A percentile compares a stretch with the other conserved stretches of the same genome.
phyloP scores from a whole-genome alignment of 352 stramenopile species.

The Blastocystis hominis region DNA sequence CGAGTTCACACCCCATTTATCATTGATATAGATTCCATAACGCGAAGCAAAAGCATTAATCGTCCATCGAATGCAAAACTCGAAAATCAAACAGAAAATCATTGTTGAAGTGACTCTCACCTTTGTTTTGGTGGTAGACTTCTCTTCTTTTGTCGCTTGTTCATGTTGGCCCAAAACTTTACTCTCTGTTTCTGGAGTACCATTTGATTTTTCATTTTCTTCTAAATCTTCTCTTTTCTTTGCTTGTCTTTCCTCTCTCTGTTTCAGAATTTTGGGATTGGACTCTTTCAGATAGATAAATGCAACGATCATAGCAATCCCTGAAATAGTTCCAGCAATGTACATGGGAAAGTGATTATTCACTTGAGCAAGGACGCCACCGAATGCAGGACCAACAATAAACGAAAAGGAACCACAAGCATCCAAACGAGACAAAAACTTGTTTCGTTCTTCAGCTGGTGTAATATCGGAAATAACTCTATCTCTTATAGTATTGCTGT shows the following conservation, averaged over 20 bases:
- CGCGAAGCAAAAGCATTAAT: background rate
- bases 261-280: background rate
- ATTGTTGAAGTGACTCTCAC: background rate
- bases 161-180: background rate
- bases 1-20: background rate
- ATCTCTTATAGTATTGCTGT: background rate
- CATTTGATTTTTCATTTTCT: too few species aligned
- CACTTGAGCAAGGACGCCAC: conserved; percentile 10
- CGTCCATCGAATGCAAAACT: conserved; percentile 5
- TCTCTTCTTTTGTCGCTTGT: background rate
- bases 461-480: conserved; percentile 23
- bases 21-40: background rate
- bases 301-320: background rate
- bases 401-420: background rate
- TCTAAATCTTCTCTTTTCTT: background rate
- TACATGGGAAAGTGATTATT: conserved; percentile 16
- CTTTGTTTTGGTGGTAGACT: background rate
- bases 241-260: background rate
- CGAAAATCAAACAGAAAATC: background rate
- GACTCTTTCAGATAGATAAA: conserved; percentile 34
- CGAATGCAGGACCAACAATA: conserved; percentile 42
- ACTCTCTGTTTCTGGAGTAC: background rate
- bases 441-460: background rate
- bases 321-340: background rate
- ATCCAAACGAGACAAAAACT: too few species aligned